Evolutionary conservation across 2,329 filamentous ascomycete genomes (phyloP).

Genomic region (Malbranchea zuffiana): DNA sequence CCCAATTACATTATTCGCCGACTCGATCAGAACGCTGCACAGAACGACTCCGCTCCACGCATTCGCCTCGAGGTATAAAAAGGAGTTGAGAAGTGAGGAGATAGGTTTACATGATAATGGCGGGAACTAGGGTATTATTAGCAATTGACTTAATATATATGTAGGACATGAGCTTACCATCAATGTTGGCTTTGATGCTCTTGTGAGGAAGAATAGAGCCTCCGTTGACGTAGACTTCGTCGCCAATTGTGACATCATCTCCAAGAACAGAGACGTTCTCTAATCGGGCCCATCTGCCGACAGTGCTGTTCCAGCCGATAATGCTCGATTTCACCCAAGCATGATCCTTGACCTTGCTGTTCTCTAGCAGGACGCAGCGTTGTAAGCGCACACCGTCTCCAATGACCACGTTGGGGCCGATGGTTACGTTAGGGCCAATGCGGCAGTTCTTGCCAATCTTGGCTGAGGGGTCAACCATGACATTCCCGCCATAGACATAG

Average conservation of each 20-base stretch:
- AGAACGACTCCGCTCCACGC: slow-evolving; percentile 32
- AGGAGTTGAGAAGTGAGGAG: slow-evolving; percentile 17
- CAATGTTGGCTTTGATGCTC: slow-evolving; percentile 97
- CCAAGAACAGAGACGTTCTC: slow-evolving; percentile 98
- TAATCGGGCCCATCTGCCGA: slow-evolving; percentile 88
- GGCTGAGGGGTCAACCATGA: slow-evolving; percentile 83
- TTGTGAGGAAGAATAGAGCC: slow-evolving; percentile 93
- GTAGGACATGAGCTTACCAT: slow-evolving; percentile 44
- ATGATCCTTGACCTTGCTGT: slow-evolving; percentile 95
- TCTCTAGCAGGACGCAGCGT: slow-evolving; percentile 77
- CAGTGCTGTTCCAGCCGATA: slow-evolving; percentile 94
- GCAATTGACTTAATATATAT: slow-evolving; percentile 7
- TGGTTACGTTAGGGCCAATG: slow-evolving; percentile 93
- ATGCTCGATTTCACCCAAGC: slow-evolving; percentile 99
- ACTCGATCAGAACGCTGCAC: slow-evolving; percentile 12
- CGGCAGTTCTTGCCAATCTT: slow-evolving; percentile 98
- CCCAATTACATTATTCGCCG: slow-evolving; percentile 5
- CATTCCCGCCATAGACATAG: slow-evolving; percentile 86
- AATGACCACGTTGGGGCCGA: slow-evolving; percentile 83
- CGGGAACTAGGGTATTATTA: slow-evolving; percentile 29
- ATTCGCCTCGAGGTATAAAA: slow-evolving; percentile 20
- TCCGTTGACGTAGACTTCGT: slow-evolving; percentile 98
- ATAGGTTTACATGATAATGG: slow-evolving; percentile 39
- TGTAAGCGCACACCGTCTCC: slow-evolving; percentile 91
- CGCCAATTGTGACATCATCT: slow-evolving; percentile 93